Percentiles rank a stretch among this genome's conserved stretches.
Conservation (phyloP, 2,329 filamentous ascomycete species). For the Neofusicoccum cordaticola region DNA sequence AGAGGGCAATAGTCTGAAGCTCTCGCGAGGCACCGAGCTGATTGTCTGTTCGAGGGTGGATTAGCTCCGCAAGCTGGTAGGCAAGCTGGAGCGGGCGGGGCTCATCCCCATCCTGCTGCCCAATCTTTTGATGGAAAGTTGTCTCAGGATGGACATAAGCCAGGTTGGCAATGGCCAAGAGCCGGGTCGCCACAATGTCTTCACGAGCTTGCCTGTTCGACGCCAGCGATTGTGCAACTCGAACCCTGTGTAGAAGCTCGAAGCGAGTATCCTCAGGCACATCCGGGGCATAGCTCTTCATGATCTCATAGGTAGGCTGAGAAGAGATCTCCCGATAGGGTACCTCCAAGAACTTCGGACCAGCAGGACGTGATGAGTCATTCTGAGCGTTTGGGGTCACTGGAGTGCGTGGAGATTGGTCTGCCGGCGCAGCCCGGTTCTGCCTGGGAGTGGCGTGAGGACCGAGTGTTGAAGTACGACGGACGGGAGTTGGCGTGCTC, state of each 20-base stretch:
- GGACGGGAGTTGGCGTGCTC: constrained; percentile 71
- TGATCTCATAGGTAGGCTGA: constrained; percentile 41
- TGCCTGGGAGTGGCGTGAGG: constrained; percentile 52
- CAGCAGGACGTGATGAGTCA: constrained; percentile 23
- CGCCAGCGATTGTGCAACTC: constrained; percentile 77
- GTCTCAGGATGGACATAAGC: constrained; percentile 83
- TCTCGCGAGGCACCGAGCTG: constrained; percentile 66
- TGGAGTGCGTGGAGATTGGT: constrained; percentile 52
- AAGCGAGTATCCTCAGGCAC: constrained; percentile 74
- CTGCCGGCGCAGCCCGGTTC: constrained; percentile 42
- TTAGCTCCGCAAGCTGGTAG: constrained; percentile 87
- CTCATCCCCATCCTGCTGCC: constrained; percentile 85
- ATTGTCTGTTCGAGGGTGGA: constrained; percentile 75
- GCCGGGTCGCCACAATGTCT: constrained; percentile 72
- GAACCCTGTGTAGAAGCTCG: constrained; percentile 78
- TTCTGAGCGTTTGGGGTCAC: constrained; percentile 34
- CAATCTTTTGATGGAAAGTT: constrained; percentile 79
- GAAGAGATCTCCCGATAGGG: constrained; percentile 48
- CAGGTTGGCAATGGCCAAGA: constrained; percentile 85
- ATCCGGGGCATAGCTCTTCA: constrained; percentile 48
- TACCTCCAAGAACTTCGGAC: constrained; percentile 57
- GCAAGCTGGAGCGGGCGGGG: constrained; percentile 84
- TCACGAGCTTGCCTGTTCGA: constrained; percentile 65
- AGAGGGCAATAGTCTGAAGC: constrained; percentile 78
- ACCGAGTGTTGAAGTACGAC: constrained; percentile 59